These are phyloP conservation scores for Lasiosphaeria miniovina DNA, from an alignment of 495 filamentous ascomycete species.

Conservation along the genomic window DNA sequence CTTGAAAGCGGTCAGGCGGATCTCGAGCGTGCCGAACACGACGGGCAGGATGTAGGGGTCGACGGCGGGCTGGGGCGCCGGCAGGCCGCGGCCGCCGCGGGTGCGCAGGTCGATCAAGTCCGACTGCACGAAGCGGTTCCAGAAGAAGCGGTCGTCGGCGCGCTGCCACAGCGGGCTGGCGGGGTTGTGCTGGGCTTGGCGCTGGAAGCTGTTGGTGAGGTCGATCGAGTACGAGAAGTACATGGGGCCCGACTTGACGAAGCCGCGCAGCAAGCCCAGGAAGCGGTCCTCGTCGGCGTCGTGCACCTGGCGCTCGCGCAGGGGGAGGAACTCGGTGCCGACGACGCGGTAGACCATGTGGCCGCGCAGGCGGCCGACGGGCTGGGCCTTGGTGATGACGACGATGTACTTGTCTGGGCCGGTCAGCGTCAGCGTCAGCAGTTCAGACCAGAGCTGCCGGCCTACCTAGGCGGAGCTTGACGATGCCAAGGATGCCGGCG, in stretches of 20 bases:
- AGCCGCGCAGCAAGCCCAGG: slow-evolving; percentile 69
- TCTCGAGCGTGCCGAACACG: slow-evolving; percentile 91
- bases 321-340: slow-evolving; percentile 87
- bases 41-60: slow-evolving; percentile 95
- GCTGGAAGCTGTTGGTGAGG: slow-evolving; percentile 90
- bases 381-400: slow-evolving; percentile 89
- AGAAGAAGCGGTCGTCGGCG: slow-evolving; percentile 97
- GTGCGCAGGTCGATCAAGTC: slow-evolving; percentile 85
- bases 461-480: slow-evolving; percentile 84
- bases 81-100: slow-evolving; percentile 48
- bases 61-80: slow-evolving; percentile 66
- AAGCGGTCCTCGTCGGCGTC: slow-evolving; percentile 93
- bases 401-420: slow-evolving; percentile 94
- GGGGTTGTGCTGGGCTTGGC: slow-evolving; percentile 71
- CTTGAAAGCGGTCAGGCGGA: slow-evolving; percentile 76
- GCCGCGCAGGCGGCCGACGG: slow-evolving; percentile 84
- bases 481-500: slow-evolving; percentile 87
- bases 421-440: neutral
- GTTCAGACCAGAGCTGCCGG: slow-evolving; percentile 1
- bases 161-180: slow-evolving; percentile 80
- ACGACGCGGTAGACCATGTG: slow-evolving; percentile 92
- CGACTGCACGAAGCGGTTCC: slow-evolving; percentile 89
- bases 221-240: slow-evolving; percentile 98
- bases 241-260: slow-evolving; percentile 82
- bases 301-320: slow-evolving; percentile 86